Base-by-base conservation (phyloP, 306 rosid species). In the Castanospermum australe region DNA sequence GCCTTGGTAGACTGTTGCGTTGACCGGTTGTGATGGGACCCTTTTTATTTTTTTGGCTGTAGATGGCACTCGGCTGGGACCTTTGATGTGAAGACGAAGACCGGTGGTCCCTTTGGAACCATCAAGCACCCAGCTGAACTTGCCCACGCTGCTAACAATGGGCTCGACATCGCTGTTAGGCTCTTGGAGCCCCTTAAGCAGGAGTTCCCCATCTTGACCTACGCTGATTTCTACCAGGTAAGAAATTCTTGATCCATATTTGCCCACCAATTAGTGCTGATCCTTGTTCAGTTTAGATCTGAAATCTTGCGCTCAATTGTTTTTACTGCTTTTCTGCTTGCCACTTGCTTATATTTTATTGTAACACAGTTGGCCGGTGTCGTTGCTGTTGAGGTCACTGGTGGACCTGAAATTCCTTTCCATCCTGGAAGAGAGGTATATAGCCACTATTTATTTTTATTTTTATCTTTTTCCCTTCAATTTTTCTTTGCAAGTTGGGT, bases 1-100 rank as follows among this genome's bases (percentile, higher is more conserved):
- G 9, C 15, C 0, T 56, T 72, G 17, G 0, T 28, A 1, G 21
- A 5, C 35, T 57, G 4, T 38, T 42, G 62, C 38, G 14, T 21
- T 66, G 33, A 47, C 50, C 0, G 54, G 17, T 57, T 54, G 8
- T 77, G 32, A 12, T 9, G 45, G 1, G n/a, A n/a, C n/a, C n/a
- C n/a, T 20, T 45, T 12, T 28, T 22, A 20, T 8, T 64, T 18
- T 12, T 21, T 68, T 25, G 32, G 20, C 2, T 86, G 62, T 47
- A 95, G 99, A 85, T 95, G 99, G 99, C 99, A 95, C 84, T 90
- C 99, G 3, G 99, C 99, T 62, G 99, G 99, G 0, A 95, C 99
- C 54, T 95, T 56, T 44, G 98, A 93, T 20, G 67, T 70, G 48
- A 85, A 80, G 36, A 54, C 96, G 0, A 93, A 41, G 86, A 93